These are phyloP conservation scores for Aegilops bicornis DNA, from an alignment of 176 grass and related monocot species.

Conservation along the genomic window DNA sequence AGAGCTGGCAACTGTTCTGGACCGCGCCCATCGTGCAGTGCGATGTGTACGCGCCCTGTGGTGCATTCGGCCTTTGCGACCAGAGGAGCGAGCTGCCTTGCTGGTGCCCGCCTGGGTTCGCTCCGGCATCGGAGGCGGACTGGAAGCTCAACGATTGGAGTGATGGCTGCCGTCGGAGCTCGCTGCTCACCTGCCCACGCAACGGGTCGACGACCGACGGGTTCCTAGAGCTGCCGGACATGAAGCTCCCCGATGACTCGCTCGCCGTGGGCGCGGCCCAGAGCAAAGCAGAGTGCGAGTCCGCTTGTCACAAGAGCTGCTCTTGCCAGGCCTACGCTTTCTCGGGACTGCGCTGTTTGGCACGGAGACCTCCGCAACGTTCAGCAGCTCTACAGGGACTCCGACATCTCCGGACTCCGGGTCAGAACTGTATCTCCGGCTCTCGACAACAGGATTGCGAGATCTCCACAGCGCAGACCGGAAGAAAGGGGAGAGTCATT, in stretches of 20 bases:
- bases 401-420: not conserved
- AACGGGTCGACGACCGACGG: not conserved
- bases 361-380: constrained; percentile 17
- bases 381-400: not conserved
- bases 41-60: constrained; percentile 32
- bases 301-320: not conserved
- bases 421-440: constrained; percentile 5
- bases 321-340: constrained; percentile 34
- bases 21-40: constrained; percentile 30
- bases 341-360: constrained; percentile 19
- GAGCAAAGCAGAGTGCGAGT: constrained; percentile 15
- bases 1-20: constrained; percentile 24
- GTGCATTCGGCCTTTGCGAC: constrained; percentile 20
- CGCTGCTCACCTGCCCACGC: not conserved
- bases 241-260: constrained; percentile 13
- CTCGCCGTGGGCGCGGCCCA: not conserved
- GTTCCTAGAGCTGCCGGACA: not conserved
- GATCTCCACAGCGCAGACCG: not conserved
- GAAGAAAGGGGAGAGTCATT: not conserved
- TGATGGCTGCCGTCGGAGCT: not conserved
- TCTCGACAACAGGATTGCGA: not conserved
- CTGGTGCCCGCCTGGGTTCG: constrained; percentile 26
- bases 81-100: constrained; percentile 15
- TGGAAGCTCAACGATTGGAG: constrained; percentile 31
- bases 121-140: not conserved